Percentiles rank a stretch among this genome's conserved stretches.
These are phyloP conservation scores for Vitis hybrid DNA, from an alignment of 177 flowering plant species.

Conservation along the genomic window DNA sequence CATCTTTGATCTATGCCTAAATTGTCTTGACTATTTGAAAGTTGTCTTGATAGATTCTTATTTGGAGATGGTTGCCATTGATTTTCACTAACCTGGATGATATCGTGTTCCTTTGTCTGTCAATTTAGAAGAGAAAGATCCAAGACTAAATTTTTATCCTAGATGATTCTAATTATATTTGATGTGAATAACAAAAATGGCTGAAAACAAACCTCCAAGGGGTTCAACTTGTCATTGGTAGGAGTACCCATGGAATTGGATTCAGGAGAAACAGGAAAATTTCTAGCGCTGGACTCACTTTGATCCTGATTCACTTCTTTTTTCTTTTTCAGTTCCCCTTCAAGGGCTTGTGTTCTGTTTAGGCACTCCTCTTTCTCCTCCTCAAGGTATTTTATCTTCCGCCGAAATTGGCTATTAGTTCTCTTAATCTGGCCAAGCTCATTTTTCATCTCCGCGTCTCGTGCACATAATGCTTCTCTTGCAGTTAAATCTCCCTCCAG, in stretches of 20 bases:
- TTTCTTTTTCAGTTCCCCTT: conserved; percentile 28
- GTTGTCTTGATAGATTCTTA: no score
- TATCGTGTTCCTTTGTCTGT: no score
- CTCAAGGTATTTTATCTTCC: conserved; percentile 41
- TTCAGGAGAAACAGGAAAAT: conserved; percentile 12
- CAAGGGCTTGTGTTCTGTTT: conserved; percentile 28
- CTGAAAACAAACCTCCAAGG: conserved; percentile 29
- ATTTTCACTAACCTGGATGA: no score
- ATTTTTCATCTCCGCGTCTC: conserved; percentile 45
- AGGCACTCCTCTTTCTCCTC: conserved; percentile 33
- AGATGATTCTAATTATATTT: no score
- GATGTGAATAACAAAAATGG: no score
- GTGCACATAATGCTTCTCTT: conserved; percentile 44
- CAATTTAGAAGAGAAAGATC: no score
- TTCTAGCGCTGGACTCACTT: neutral
- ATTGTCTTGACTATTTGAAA: no score
- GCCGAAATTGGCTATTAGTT: conserved; percentile 45
- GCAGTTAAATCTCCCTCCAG: conserved; percentile 53
- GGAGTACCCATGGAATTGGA: conserved; percentile 1
- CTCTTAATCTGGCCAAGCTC: conserved; percentile 45
- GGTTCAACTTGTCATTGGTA: conserved; percentile 7
- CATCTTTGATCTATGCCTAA: no score
- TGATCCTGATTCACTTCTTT: conserved; percentile 17
- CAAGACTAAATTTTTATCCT: no score
- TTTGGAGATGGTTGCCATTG: no score